Conservation (phyloP, 1,284 basidiomycete genomes). For the Heterobasidion irregulare region DNA sequence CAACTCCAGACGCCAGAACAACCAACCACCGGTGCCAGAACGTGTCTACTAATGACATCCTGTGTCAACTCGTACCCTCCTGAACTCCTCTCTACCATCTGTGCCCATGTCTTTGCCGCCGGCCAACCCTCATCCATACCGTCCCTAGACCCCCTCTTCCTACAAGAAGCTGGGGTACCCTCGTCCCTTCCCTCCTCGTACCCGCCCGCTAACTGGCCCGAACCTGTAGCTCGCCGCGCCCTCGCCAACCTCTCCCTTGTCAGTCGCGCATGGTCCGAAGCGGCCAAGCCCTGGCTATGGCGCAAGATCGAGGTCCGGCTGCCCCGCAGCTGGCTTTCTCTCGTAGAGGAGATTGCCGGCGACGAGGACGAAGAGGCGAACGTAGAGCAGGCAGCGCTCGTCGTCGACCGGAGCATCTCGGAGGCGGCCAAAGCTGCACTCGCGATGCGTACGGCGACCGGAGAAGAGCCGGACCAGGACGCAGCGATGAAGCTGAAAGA, state of each 20-base stretch:
- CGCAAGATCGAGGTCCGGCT: constrained; percentile 70
- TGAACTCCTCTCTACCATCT: constrained; percentile 61
- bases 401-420: constrained; percentile 56
- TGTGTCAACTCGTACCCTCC: constrained; percentile 33
- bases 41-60: neutral
- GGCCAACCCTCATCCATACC: constrained; percentile 43
- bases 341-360: constrained; percentile 67
- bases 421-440: constrained; percentile 54
- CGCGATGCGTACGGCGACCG: constrained; percentile 24
- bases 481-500: constrained; percentile 47
- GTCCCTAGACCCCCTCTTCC: constrained; percentile 64
- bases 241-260: constrained; percentile 64
- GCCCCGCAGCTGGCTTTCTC: constrained; percentile 70
- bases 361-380: constrained; percentile 50
- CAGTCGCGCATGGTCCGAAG: constrained; percentile 65
- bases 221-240: constrained; percentile 51
- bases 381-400: constrained; percentile 45
- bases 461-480: constrained; percentile 26
- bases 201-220: constrained; percentile 61
- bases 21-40: neutral
- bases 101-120: constrained; percentile 55
- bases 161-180: constrained; percentile 40
- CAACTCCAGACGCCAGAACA: neutral
- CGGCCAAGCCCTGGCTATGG: constrained; percentile 78
- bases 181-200: constrained; percentile 60